These are phyloP conservation scores for Mycena capillaripes DNA, from an alignment of 768 basidiomycete genomes.

Conservation along the genomic window DNA sequence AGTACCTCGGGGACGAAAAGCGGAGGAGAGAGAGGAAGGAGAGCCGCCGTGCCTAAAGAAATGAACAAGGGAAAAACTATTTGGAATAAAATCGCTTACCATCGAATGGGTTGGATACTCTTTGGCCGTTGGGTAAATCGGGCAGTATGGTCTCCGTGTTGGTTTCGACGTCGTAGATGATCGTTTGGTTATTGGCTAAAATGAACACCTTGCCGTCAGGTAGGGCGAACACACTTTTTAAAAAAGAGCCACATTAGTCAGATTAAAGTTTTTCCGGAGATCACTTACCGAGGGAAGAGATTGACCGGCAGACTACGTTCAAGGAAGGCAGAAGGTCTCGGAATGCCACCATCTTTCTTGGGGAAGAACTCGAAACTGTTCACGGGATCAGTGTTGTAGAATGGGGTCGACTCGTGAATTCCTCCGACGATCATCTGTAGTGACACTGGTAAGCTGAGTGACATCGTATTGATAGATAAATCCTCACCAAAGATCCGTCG, in stretches of 20 bases:
- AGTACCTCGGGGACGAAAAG: slow-evolving; percentile 52
- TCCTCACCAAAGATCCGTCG: slow-evolving; percentile 51
- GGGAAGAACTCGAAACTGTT: slow-evolving; percentile 70
- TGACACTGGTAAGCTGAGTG: too few species aligned
- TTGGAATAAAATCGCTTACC: too few species aligned
- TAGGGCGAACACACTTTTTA: slow-evolving; percentile 53
- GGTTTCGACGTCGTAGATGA: slow-evolving; percentile 51
- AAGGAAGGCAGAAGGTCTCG: slow-evolving; percentile 65
- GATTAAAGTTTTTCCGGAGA: slow-evolving; percentile 37
- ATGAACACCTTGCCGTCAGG: slow-evolving; percentile 64
- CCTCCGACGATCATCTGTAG: slow-evolving; percentile 29
- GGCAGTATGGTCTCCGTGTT: slow-evolving; percentile 40
- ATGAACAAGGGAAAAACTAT: too few species aligned
- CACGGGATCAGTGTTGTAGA: slow-evolving; percentile 44
- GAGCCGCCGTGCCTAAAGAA: slow-evolving; percentile 68
- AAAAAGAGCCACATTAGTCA: slow-evolving; percentile 57
- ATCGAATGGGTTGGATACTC: slow-evolving; percentile 65
- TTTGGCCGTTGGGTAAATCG: slow-evolving; percentile 56
- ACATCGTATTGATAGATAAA: not conserved
- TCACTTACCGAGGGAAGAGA: slow-evolving; percentile 60
- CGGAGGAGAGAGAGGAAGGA: slow-evolving; percentile 43
- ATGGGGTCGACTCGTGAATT: slow-evolving; percentile 51
- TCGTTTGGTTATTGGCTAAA: slow-evolving; percentile 51
- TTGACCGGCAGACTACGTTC: slow-evolving; percentile 67
- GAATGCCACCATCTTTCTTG: slow-evolving; percentile 50